Evolutionary conservation across 495 filamentous ascomycete genomes (phyloP), one percentile per base, ranked within the genome.

Genomic region (Neurospora sp.): DNA sequence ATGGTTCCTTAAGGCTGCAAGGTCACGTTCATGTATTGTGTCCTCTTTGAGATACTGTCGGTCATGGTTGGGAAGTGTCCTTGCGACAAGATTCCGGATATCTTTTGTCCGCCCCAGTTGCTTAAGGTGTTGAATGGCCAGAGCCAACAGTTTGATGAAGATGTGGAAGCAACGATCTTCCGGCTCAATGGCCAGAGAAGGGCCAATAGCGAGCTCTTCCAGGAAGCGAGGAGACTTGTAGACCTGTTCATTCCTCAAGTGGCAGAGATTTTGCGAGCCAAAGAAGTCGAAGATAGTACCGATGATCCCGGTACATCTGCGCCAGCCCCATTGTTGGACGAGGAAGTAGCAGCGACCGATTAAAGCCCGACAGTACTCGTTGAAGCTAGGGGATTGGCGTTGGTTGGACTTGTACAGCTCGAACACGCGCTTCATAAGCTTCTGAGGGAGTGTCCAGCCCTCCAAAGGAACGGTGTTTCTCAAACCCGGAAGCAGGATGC

Each of bases 151-250:
- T 77, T 99, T 99, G 59, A 98, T 85, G 71, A 97, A 89, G n/a
- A 97, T 90, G 79, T 97, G 92, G 75, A 99, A 99, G 73, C 93
- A 93, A n/a, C 88, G 87, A 76, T 99, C 96, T 38, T 90, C 89
- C 6, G 87, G 80, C 68, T 87, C 83, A 40, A 91, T 80, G 14
- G 86, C 83, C 17, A 97, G 79, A 1, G 83, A 84, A 8, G 91
- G 92, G 17, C 84, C 83, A 37, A 81, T 76, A 69, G 90, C 86
- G 3, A 98, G 89, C 65, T 90, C 81, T 70, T 93, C 89, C 7
- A 98, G 88, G 74, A 97, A 98, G 7, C 80, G 79, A 6, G 93
- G 92, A 2, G 96, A 97, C 45, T 87, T 88, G 72, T 88, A 88
- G 53, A 87, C 88, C 73, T 94, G 88, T 78, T 98, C 96, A 38